Evolutionary conservation across 257 asterid species (phyloP).

Genomic region (Mentha longifolia): DNA sequence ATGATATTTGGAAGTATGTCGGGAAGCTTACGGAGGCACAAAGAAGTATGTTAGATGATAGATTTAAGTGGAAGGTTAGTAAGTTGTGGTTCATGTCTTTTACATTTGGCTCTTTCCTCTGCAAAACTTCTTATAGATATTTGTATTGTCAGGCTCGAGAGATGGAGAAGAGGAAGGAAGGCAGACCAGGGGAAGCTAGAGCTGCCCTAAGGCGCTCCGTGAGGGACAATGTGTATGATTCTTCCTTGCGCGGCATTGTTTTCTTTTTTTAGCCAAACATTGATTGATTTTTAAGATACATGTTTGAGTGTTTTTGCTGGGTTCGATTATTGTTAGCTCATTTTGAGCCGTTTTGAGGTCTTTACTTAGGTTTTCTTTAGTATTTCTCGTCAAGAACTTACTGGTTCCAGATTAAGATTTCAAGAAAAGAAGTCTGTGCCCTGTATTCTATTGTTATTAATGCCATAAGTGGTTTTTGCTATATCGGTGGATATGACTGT

Average conservation of each 20-base stretch:
- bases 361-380: not conserved
- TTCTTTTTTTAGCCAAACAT: not conserved
- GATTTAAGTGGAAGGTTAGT: conserved; percentile 97
- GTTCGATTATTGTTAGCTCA: not conserved
- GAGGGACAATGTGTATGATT: conserved; percentile 87
- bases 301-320: not conserved
- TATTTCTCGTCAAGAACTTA: not conserved
- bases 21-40: conserved; percentile 97
- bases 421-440: not conserved
- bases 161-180: conserved; percentile 97
- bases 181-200: conserved; percentile 96
- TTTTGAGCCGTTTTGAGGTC: not conserved
- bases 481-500: not conserved
- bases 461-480: not conserved
- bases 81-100: conserved; percentile 14
- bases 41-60: conserved; percentile 97
- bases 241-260: conserved; percentile 10
- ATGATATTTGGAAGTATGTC: conserved; percentile 97
- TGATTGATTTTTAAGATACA: not conserved
- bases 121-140: not conserved
- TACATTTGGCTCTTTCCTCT: conserved; percentile 14
- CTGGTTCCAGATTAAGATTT: not conserved
- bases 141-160: conserved; percentile 79
- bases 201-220: conserved; percentile 94
- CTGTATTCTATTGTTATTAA: not conserved